Evolutionary conservation across 2,329 filamentous ascomycete species (phyloP), one percentile per base, ranked within the genome.

Genomic region (Trichoderma semiorbis): DNA sequence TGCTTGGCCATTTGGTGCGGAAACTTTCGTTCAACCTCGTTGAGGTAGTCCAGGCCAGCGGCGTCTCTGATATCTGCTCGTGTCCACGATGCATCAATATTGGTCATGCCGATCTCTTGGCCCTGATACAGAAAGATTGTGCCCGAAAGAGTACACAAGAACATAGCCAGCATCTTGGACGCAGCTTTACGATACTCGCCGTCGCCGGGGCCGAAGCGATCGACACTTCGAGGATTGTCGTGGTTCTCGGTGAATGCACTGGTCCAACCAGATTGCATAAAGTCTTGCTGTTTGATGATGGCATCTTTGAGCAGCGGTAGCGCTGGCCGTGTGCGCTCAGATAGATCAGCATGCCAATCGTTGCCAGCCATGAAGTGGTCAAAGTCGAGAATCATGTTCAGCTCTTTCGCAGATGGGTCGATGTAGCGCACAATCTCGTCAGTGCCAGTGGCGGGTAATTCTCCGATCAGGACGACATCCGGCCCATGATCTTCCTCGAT

Each of bases 201-300:
- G 0, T 81, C 82, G 12, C 84, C 80, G 7, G 43, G n/a, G 0
- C 84, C 85, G 72, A 87, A 91, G 0, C 89, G 83, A 16, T 85
- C 87, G 0, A 91, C 82, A 0, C 85, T 85, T 0, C 90, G 83
- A 0, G 86, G 86, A 47, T 90, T 88, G 75, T 91, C 90, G 76
- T 91, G 89, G 74, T 91, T 91, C 75, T 91, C 89, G 65, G 86
- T 84, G 74, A 90, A 92, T 0, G 86, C 85, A 0, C 89, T 90
- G 0, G 87, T 86, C 88, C 88, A 90, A 0, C 84, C 84, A 62
- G 26, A 58, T 32, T 58, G 55, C 55, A 58, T 58, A 58, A 58
- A 58, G 26, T 39, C 32, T 36, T 34, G n/a, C 30, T 36, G 28
- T 36, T 36, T 34, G 30, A 61, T 36, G 32, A 61, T 58, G 55